A percentile compares a stretch with the other conserved stretches of the same genome.
These are phyloP conservation scores for Emiliania huxleyi DNA, from an alignment of 78 protist species.

Conservation along the genomic window DNA sequence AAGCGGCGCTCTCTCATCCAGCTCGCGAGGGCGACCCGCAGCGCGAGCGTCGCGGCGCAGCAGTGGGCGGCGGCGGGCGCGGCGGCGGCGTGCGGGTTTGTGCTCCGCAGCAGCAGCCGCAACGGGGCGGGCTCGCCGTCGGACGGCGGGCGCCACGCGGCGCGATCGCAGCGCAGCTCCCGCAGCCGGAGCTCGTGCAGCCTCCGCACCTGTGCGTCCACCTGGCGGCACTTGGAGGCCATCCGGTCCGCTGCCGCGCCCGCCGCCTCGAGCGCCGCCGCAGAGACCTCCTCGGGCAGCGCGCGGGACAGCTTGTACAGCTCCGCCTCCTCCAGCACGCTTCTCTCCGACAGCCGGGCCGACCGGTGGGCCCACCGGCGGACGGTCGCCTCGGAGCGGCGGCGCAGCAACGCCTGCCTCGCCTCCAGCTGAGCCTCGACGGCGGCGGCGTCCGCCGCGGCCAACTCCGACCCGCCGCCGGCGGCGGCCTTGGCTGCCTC, in stretches of 20 bases:
- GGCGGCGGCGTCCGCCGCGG: too few relatives aligned
- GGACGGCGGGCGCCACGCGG: background rate
- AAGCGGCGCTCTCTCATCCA: too few relatives aligned
- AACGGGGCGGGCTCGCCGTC: background rate
- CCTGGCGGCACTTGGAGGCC: background rate
- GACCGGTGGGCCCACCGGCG: too few relatives aligned
- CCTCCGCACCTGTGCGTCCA: background rate
- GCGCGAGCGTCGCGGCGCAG: background rate
- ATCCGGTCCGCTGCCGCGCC: background rate
- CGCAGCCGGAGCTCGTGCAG: background rate
- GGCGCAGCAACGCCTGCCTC: too few relatives aligned
- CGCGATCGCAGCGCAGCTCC: background rate
- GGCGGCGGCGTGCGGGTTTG: background rate
- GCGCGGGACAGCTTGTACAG: background rate
- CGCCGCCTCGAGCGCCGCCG: background rate
- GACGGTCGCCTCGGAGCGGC: too few relatives aligned
- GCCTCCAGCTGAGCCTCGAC: too few relatives aligned
- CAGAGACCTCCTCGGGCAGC: background rate
- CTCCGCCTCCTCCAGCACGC: background rate
- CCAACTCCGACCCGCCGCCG: too few relatives aligned
- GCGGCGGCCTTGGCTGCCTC: too few relatives aligned
- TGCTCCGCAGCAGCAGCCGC: background rate
- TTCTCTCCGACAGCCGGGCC: too few relatives aligned
- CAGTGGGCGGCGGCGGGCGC: background rate
- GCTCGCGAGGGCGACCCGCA: background rate